Percentiles rank a stretch among this genome's conserved stretches.
Evolutionary conservation across 2,329 filamentous ascomycete species (phyloP).

Genomic region (Sclerotinia sclerotiorum): DNA sequence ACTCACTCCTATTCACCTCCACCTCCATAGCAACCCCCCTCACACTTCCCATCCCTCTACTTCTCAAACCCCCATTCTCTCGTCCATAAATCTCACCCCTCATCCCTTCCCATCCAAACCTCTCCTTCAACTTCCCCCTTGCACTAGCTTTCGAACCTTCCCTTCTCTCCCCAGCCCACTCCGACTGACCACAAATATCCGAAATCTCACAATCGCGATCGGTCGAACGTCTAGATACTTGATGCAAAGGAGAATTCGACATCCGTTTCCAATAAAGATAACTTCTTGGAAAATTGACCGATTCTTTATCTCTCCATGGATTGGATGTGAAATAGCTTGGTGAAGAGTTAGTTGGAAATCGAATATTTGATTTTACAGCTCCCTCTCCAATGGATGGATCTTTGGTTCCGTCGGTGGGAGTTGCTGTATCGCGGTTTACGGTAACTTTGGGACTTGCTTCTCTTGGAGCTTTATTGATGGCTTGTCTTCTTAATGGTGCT

Average conservation of each 20-base stretch:
- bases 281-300: fast-evolving
- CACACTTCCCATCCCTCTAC: not conserved
- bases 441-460: not conserved
- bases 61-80: not conserved
- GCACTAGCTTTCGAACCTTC: not conserved
- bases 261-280: not conserved
- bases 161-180: not conserved
- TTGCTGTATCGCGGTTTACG: not conserved
- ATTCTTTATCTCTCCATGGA: not conserved
- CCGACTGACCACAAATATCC: slow-evolving; percentile 3
- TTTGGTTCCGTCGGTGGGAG: not conserved
- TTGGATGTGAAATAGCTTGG: not conserved
- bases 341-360: not conserved
- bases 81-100: not conserved
- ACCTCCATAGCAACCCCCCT: too few relatives aligned
- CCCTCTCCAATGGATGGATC: not conserved
- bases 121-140: not conserved
- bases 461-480: not conserved
- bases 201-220: not conserved
- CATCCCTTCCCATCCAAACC: not conserved
- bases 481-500: not conserved
- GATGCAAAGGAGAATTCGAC: not conserved
- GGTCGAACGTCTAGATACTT: not conserved
- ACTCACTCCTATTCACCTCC: not conserved
- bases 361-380: not conserved